phyloP scores from a whole-genome alignment of 495 filamentous ascomycete species.

The Penicillium lagena region DNA sequence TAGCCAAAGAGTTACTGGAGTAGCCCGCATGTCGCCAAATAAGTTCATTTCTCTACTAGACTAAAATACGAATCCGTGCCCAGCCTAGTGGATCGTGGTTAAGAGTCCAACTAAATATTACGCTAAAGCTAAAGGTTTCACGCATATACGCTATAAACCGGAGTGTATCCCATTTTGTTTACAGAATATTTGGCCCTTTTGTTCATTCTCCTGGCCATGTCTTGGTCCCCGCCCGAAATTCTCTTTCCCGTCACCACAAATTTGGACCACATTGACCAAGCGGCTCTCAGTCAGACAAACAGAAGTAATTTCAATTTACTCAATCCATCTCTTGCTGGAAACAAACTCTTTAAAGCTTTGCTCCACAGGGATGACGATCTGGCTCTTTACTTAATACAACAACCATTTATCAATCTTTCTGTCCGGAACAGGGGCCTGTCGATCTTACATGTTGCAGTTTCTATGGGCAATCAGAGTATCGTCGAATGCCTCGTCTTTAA shows the following conservation, averaged over 20 bases:
- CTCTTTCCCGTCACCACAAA: neutral
- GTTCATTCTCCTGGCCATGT: no score
- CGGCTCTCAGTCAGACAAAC: neutral
- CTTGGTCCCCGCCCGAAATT: no score
- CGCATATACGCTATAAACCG: no score
- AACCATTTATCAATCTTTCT: neutral
- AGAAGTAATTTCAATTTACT: neutral
- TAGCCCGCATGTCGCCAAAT: no score
- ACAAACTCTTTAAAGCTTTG: neutral
- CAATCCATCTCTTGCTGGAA: neutral
- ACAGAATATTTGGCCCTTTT: no score
- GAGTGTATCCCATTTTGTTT: no score
- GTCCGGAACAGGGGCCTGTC: neutral
- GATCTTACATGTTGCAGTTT: neutral
- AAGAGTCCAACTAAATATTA: no score
- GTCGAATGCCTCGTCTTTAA: neutral
- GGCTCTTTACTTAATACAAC: neutral
- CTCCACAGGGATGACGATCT: neutral
- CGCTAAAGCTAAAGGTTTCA: no score
- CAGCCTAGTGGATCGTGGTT: no score
- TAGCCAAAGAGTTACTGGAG: no score
- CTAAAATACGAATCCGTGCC: no score
- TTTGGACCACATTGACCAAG: neutral
- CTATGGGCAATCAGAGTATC: neutral
- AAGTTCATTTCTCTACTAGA: no score